Evolutionary conservation across 805 yeast species (phyloP).

Genomic region (Zygosaccharomyces siamensis): DNA sequence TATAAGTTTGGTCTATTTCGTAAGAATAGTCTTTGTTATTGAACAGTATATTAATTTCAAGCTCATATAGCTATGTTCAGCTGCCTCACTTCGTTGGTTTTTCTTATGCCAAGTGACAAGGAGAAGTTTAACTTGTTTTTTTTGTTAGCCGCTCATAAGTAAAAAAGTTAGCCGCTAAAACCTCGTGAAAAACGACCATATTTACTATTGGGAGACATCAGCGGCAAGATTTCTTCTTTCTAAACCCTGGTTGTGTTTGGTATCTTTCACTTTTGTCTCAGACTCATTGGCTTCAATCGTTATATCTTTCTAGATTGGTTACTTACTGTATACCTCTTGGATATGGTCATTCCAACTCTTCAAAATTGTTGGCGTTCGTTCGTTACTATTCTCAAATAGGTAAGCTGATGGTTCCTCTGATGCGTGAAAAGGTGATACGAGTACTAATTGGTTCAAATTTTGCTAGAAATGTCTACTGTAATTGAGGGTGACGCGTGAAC

Average conservation of each 20-base stretch:
- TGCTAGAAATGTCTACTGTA: background rate
- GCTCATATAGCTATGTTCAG: background rate
- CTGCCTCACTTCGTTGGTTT: no score
- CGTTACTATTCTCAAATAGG: background rate
- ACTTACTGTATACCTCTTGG: background rate
- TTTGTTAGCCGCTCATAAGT: slow-evolving; percentile 2
- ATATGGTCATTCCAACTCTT: slow-evolving; percentile 14
- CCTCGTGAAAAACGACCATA: slow-evolving; percentile 52
- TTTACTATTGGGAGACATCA: slow-evolving; percentile 34
- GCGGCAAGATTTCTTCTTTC: background rate
- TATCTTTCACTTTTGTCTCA: no score
- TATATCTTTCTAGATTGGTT: no score
- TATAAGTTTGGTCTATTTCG: background rate
- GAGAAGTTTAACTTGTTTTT: background rate
- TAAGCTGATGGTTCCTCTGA: background rate
- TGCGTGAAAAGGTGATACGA: background rate
- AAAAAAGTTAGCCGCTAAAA: slow-evolving; percentile 50
- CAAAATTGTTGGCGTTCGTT: slow-evolving; percentile 34
- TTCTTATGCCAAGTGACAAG: background rate
- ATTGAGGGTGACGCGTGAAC: slow-evolving; percentile 4
- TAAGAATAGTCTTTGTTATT: background rate
- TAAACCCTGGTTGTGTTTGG: no score
- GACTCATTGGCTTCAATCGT: no score
- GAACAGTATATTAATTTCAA: background rate
- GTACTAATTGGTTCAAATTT: background rate